These are phyloP conservation scores for Aureobasidium uvarum DNA, from an alignment of 2,329 filamentous ascomycete genomes.

Conservation along the genomic window DNA sequence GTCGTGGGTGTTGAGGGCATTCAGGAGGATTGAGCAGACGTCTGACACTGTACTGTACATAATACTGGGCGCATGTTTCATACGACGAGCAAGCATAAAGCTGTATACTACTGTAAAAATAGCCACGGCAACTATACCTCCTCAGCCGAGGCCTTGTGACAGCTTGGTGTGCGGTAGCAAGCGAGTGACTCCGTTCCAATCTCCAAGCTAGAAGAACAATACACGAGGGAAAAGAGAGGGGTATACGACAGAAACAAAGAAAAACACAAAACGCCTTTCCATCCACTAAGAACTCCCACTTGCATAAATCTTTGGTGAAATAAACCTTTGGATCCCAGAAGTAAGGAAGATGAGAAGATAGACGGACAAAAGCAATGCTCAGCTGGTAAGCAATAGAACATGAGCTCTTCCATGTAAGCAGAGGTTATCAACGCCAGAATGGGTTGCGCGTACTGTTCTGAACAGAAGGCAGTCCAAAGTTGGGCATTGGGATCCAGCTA, in stretches of 20 bases:
- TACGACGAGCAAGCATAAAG: constrained; percentile 2
- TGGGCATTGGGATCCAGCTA: constrained; percentile 10
- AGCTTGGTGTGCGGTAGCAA: neutral
- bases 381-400: neutral
- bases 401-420: too few relatives aligned
- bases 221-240: neutral
- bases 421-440: neutral
- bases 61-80: neutral
- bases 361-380: neutral
- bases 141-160: neutral
- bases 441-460: neutral
- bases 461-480: neutral
- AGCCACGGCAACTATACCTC: neutral
- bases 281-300: neutral
- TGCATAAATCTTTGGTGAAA: constrained; percentile 22
- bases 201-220: constrained; percentile 7
- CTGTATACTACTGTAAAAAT: constrained; percentile 22
- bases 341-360: constrained; percentile 4
- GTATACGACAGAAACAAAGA: neutral
- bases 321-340: neutral
- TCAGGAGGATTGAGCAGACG: neutral
- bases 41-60: neutral
- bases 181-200: neutral
- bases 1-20: constrained; percentile 33
- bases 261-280: constrained; percentile 5